Base-by-base conservation (phyloP, 352 stramenopile species). In the Phytophthora colocasiae region DNA sequence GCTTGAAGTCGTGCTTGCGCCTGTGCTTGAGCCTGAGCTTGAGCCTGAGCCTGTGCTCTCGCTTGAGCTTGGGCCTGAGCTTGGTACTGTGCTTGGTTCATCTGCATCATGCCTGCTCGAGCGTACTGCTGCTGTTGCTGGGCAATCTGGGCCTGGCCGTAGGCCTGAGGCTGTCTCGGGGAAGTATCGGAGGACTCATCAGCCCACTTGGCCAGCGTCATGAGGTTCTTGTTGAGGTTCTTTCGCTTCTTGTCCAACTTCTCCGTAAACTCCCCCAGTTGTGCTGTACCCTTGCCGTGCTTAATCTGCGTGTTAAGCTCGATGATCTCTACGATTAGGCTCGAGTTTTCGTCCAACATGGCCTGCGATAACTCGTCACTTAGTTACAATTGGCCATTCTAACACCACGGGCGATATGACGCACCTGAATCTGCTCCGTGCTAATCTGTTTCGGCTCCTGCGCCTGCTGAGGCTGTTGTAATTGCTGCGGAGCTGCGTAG, bases 171-270 rank as follows among this genome's bases (percentile, higher is more conserved):
- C 12, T 69, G 82, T 52, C 56, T 77, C 34, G 80, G 75, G 4
- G 84, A 82, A 45, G 85, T 81, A 26, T 96, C 85, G 4, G 84
- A 86, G 19, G 85, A 91, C 52, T 96, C 87, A 52, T 96, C 87
- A 14, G 87, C 87, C 87, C 87, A 96, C 62, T 96, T 96, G 43
- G 87, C 87, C 32, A 96, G 78, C 44, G 85, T 96, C 87, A 96
- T 96, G 51, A 96, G 77, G 73, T 96, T 96, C 69, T 90, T 90
- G 75, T 96, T 96, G 50, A 96, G 87, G 63, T 89, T 88, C 62
- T 96, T 94, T 58, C 87, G 82, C 70, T 96, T 96, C 78, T 94
- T 94, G 69, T 96, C 85, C 34, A 96, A 72, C 63, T 94, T 93
- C 51, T 96, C 85, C 41, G 83, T 91, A 66, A 93, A 85, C 38